Evolutionary conservation across 2,329 filamentous ascomycete genomes (phyloP), one percentile per base, ranked within the genome.

Genomic region (Shiraia sp.): DNA sequence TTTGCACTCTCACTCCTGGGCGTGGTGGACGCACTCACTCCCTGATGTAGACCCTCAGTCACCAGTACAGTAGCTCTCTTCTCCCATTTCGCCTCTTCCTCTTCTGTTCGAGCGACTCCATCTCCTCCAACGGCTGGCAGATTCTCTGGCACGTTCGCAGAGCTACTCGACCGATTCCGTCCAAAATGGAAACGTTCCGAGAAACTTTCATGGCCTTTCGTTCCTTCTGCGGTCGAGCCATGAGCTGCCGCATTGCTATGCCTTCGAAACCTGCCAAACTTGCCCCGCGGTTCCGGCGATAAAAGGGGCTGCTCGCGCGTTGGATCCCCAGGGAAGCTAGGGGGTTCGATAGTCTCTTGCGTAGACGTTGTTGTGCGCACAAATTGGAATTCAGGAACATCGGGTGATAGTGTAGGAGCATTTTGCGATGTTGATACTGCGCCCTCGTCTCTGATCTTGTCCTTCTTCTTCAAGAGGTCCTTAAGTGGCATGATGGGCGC

Each of bases 1-100:
- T 49, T 44, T 22, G 39, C 32, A 14, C 40, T 34, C 40, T 65
- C 62, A 13, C 54, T 39, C 30, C 51, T 57, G 15, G 63, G 62
- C 14, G 66, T 66, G 5, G 52, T 49, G 35, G 54, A 61, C 36
- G 63, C 57, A 40, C 59, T 64, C 23, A 14, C 38, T 19, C 19
- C 29, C 25, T 68, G 63, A 19, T 67, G 65, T 35, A 75, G 72
- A n/a, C 77, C 75, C 45, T 69, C 78, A 55, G 80, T 81, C 23
- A 89, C 92, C 52, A 97, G 75, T 45, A 95, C 81, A n/a, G 91
- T 96, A 19, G 93, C 93, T 46, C 92, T 80, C 74, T 88, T 86
- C 77, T 97, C 93, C 93, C 93, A 99, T 71, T 87, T 80, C 45
- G 82, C 82, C 75, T 42, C 72, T 64, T 51, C 73, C 68, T 59